Base-by-base conservation (phyloP, 805 yeast species). In the Yarrowia sp. region DNA sequence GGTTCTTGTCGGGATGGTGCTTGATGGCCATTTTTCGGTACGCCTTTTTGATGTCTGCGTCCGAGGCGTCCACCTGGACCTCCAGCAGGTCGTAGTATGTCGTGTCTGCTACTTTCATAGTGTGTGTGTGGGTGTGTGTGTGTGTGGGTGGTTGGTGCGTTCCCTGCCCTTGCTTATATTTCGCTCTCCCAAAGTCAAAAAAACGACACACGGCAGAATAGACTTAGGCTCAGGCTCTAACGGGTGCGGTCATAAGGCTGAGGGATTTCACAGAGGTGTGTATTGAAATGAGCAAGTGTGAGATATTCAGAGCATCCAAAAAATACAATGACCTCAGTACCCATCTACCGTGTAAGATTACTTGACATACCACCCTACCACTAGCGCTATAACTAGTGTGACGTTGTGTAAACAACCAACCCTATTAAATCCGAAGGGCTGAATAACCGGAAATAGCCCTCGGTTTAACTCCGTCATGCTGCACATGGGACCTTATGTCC, bases 1-100 rank as follows among this genome's bases (percentile, higher is more conserved):
- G 97, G 73, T 93, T 91, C 79, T 95, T 95, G 75, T 95, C 99
- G 1, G 99, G 99, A 75, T 93, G 99, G 60, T 90, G 89, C 66
- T 80, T 81, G 76, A 93, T 88, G 8, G 98, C 98, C 75, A 86
- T 86, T 74, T 89, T 89, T 68, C 99, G 83, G 76, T 95, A 95
- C 0, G 98, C 96, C 74, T 91, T 91, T 76, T 95, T 95, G 76
- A 95, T 90, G 68, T 95, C 96, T 10, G 84, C 79, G 4, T 86
- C 86, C 0, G 89, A 82, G 17, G 98, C 98, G 11, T 83, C 83
- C 18, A 86, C 81, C 31, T 77, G 70, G 15, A 93, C 87, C 41
- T 84, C 89, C 58, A 95, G 78, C 14, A 86, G 75, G 69, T 95
- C 99, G 75, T 95, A 95, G 76, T 93, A 95, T 10, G 82, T 84